A percentile compares a stretch with the other conserved stretches of the same genome.
Evolutionary conservation across 2,329 filamentous ascomycete species (phyloP).

Genomic region (Ceratocystis papillata): DNA sequence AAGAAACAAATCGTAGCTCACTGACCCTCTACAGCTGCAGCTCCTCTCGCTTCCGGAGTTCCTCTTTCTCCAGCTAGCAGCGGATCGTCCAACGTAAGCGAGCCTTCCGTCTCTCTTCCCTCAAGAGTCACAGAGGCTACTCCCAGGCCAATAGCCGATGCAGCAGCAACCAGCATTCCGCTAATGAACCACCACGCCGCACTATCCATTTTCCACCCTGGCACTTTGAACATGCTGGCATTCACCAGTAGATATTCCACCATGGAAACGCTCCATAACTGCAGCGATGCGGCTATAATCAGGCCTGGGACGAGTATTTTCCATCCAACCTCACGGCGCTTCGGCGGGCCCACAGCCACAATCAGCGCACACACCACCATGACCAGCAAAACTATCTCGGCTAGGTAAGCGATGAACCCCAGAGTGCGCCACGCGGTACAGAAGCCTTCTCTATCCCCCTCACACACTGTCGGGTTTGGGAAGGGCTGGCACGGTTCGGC

Average conservation of each 20-base stretch:
- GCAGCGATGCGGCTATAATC: constrained; percentile 27
- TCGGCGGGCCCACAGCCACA: constrained; percentile 66
- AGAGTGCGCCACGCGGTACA: constrained; percentile 86
- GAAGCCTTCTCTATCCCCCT: constrained; percentile 46
- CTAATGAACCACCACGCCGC: constrained; percentile 20
- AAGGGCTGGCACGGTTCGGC: constrained; percentile 42
- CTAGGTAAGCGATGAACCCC: constrained; percentile 78
- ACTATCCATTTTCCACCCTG: constrained; percentile 18
- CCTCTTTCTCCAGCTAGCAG: constrained; percentile 14
- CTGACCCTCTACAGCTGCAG: not conserved
- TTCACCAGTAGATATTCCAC: constrained; percentile 53
- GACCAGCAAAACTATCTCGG: constrained; percentile 70
- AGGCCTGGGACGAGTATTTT: constrained; percentile 59
- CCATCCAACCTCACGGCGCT: constrained; percentile 74
- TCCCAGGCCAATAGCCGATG: constrained; percentile 14
- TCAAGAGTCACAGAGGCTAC: constrained; percentile 13
- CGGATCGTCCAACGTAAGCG: constrained; percentile 19
- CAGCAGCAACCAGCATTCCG: constrained; percentile 19
- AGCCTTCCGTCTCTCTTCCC: constrained; percentile 17
- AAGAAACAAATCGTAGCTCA: not conserved
- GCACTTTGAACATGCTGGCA: constrained; percentile 20
- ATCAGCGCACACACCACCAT: constrained; percentile 69
- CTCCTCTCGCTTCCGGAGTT: not conserved
- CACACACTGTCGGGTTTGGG: constrained; percentile 57
- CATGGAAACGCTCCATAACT: constrained; percentile 44